Percentiles rank a stretch among this genome's conserved stretches.
These are phyloP conservation scores for Vicia villosa DNA, from an alignment of 306 rosid genomes.

Conservation along the genomic window DNA sequence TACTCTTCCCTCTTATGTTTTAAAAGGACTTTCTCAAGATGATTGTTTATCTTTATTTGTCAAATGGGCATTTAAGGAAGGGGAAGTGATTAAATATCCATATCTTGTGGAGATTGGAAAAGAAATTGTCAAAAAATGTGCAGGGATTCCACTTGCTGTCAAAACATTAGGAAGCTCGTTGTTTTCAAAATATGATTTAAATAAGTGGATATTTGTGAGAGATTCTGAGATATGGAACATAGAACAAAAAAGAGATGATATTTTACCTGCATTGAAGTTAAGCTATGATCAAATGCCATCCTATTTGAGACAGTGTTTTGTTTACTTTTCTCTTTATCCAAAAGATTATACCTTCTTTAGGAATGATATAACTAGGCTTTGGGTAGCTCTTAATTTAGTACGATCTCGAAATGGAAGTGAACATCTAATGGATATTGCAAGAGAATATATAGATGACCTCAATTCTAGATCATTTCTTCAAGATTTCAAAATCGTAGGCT, in stretches of 20 bases:
- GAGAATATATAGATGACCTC: not conserved
- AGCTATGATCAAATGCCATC: not conserved
- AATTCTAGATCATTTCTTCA: not conserved
- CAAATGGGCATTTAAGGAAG: slow-evolving; percentile 6
- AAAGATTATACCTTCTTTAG: not conserved
- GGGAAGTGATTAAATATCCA: not conserved
- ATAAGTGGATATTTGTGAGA: not conserved
- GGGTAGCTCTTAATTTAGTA: not conserved
- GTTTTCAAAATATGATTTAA: not conserved
- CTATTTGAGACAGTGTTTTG: slow-evolving; percentile 8
- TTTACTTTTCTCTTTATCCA: not conserved
- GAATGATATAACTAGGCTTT: not conserved
- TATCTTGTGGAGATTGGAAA: not conserved
- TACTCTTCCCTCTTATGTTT: not conserved
- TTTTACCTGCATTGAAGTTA: not conserved
- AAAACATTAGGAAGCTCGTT: not conserved
- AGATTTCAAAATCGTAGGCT: not conserved
- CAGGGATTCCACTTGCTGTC: not conserved
- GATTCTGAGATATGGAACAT: not conserved
- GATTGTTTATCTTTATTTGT: not conserved
- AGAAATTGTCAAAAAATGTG: slow-evolving; percentile 12
- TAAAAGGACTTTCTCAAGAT: not conserved
- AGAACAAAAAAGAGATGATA: not conserved
- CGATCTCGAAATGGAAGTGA: not conserved
- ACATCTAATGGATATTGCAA: not conserved